Base-by-base conservation (phyloP, 2,329 filamentous ascomycete genomes). In the Talaromyces piceae region DNA sequence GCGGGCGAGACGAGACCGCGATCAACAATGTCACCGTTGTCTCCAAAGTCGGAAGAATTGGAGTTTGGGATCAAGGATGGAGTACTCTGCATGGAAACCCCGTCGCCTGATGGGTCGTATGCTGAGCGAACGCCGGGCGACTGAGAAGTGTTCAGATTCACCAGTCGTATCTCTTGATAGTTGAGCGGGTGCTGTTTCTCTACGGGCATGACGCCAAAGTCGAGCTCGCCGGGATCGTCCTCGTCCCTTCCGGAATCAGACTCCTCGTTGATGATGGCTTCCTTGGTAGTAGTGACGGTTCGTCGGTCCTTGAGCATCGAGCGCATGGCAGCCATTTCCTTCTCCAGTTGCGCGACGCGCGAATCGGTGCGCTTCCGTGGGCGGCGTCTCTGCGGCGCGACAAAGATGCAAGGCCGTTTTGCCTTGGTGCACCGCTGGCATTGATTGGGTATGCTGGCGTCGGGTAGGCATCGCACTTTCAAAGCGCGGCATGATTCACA, bases 261-360 rank as follows among this genome's bases (percentile, higher is more conserved):
- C 25, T 62, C 59, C 28, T 64, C 63, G 16, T 54, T 57, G 28
- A 61, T 60, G 39, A 59, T 63, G 27, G 49, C 51, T 27, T 63
- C 59, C 28, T 64, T 63, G 18, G 52, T 56, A 18, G 61, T 57
- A 33, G 58, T 64, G 2, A 55, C 58, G 8, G 67, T 54, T 2
- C 59, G 63, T 23, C 41, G 52, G 46, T 61, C 65, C 49, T 67
- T 67, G 18, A 68, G 57, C 16, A 66, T 56, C 11, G 65, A 64
- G 31, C 65, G 65, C 66, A 68, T 68, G 51, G 65, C 59, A 8
- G 64, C 63, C 66, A 68, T 68, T 50, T 68, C 66, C 47, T 58
- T 64, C 52, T 68, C 66, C 31, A 68, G 45, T 48, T 68, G 66
- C 5, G 66, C 66, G 8, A 68, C 66, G 13, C 66, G 58, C 11